A percentile compares a stretch with the other conserved stretches of the same genome.
Evolutionary conservation across 331 rosid genomes (phyloP).

Genomic region (Stylosanthes scabra): DNA sequence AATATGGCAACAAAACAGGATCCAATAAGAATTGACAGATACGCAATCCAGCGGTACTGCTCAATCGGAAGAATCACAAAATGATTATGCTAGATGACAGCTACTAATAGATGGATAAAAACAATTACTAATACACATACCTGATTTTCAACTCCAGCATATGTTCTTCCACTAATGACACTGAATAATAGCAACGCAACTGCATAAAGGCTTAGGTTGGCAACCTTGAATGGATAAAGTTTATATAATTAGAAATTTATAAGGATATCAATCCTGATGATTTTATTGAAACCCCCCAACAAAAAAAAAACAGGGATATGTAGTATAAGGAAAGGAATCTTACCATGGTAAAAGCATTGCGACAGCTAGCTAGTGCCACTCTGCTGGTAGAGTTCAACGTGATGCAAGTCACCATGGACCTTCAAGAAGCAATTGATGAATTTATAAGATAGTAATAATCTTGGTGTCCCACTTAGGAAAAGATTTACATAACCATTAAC

Average conservation of each 20-base stretch:
- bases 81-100: conserved; percentile 35
- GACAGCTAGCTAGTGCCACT: conserved; percentile 91
- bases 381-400: conserved; percentile 86
- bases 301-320: background rate
- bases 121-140: conserved; percentile 41
- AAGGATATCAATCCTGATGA: background rate
- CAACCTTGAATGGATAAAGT: conserved; percentile 61
- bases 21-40: conserved; percentile 80
- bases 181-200: conserved; percentile 74
- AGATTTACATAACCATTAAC: background rate
- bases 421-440: conserved; percentile 44
- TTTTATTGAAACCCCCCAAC: conserved; percentile 8
- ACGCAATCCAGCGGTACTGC: conserved; percentile 98
- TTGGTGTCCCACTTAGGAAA: background rate
- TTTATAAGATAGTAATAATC: background rate
- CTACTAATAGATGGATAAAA: conserved; percentile 26
- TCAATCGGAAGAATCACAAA: conserved; percentile 35
- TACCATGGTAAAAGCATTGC: conserved; percentile 95
- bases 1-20: conserved; percentile 86
- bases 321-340: conserved; percentile 30
- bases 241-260: conserved; percentile 14
- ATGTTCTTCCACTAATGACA: conserved; percentile 52
- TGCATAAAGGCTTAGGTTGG: conserved; percentile 84
- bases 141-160: conserved; percentile 69
- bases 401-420: conserved; percentile 97